Conservation (phyloP, 805 yeast genomes). For the Ogataea nonfermentans region DNA sequence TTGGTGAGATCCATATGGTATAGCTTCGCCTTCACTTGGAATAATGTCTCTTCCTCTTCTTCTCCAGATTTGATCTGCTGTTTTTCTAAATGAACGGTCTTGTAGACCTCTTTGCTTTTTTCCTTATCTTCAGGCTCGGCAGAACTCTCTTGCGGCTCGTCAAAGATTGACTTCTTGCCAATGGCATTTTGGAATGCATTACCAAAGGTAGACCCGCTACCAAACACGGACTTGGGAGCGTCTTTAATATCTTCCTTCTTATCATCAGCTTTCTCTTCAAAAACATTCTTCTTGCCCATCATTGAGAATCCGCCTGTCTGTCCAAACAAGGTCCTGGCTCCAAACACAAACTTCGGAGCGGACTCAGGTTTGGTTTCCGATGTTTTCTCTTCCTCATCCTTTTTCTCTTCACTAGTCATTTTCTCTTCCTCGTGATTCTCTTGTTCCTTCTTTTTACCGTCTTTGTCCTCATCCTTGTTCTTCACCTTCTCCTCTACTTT, state of each 20-base stretch:
- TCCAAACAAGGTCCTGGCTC: conserved; percentile 51
- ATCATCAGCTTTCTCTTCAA: conserved; percentile 20
- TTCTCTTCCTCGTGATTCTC: conserved; percentile 1
- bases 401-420: conserved; percentile 7
- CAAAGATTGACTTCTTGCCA: conserved; percentile 57
- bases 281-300: conserved; percentile 34
- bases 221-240: conserved; percentile 35
- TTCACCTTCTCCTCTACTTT: conserved; percentile 2
- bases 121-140: conserved; percentile 31
- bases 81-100: conserved; percentile 59
- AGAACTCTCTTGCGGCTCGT: conserved; percentile 26
- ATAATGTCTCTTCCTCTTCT: conserved; percentile 73
- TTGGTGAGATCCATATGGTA: conserved; percentile 70
- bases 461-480: conserved; percentile 2
- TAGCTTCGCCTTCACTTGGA: conserved; percentile 71
- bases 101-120: conserved; percentile 38
- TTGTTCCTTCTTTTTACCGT: conserved; percentile 3
- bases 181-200: conserved; percentile 56
- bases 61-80: conserved; percentile 80
- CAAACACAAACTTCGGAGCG: conserved; percentile 52
- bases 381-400: conserved; percentile 1
- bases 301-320: conserved; percentile 39
- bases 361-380: not conserved
- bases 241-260: conserved; percentile 1
- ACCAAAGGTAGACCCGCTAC: conserved; percentile 45